Percentiles rank a stretch among this genome's conserved stretches.
phyloP scores from a whole-genome alignment of 2,329 filamentous ascomycete species.

The Arthrocladium fulminans region DNA sequence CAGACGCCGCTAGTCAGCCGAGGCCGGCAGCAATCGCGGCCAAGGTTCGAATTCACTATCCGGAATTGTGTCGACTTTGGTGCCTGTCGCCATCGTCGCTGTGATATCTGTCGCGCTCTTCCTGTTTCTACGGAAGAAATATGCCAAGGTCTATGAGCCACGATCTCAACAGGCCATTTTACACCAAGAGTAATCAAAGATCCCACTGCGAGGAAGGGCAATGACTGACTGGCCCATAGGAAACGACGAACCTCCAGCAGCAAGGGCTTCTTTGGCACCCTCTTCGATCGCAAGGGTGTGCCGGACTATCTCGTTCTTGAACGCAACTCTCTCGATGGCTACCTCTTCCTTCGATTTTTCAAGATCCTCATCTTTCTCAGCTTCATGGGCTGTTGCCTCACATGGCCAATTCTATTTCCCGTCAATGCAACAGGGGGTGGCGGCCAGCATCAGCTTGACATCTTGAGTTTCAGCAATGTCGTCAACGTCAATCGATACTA shows the following conservation, averaged over 20 bases:
- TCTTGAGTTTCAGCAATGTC: conserved; percentile 73
- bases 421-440: conserved; percentile 76
- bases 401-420: conserved; percentile 82
- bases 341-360: conserved; percentile 82
- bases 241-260: conserved; percentile 12
- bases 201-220: not conserved
- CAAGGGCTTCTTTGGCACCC: conserved; percentile 16
- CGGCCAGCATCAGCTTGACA: conserved; percentile 58
- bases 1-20: not conserved
- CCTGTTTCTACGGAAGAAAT: conserved; percentile 37
- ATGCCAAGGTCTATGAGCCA: conserved; percentile 39
- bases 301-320: conserved; percentile 75
- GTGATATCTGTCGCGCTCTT: conserved; percentile 38
- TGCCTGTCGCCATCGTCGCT: conserved; percentile 39
- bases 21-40: conserved; percentile 1
- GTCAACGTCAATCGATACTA: conserved; percentile 57
- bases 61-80: conserved; percentile 40
- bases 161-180: conserved; percentile 35
- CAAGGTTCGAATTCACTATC: conserved; percentile 42
- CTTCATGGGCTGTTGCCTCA: conserved; percentile 71
- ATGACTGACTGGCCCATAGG: not conserved
- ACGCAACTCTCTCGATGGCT: conserved; percentile 83
- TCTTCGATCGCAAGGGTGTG: conserved; percentile 40
- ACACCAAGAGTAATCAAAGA: conserved; percentile 29
- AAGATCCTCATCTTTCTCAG: conserved; percentile 69